These are phyloP conservation scores for Cornus florida DNA, from an alignment of 148 eudicot genomes.

Conservation along the genomic window DNA sequence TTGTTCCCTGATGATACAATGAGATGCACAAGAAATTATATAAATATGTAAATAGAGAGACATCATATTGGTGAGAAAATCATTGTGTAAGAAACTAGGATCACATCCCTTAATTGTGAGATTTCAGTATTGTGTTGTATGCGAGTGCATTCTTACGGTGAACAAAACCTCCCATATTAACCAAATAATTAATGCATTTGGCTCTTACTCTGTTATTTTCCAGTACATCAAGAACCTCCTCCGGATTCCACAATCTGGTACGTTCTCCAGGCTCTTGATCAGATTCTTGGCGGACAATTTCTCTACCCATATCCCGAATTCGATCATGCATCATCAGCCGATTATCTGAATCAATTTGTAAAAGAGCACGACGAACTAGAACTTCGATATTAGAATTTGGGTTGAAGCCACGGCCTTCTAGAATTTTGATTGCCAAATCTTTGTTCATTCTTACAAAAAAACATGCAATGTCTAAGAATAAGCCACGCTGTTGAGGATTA, in stretches of 20 bases:
- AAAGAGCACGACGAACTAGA: not conserved
- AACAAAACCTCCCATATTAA: too few relatives aligned
- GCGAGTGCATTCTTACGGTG: not conserved
- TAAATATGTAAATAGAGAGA: not conserved
- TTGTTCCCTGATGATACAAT: not conserved
- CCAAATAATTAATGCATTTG: too few relatives aligned
- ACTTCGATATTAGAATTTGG: not conserved
- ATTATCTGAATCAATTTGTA: not conserved
- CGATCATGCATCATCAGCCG: not conserved
- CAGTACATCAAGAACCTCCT: too few relatives aligned
- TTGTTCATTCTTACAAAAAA: not conserved
- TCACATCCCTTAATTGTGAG: too few relatives aligned
- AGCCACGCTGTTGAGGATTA: too few relatives aligned
- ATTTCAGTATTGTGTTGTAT: too few relatives aligned
- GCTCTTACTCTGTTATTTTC: too few relatives aligned
- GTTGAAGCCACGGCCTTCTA: not conserved
- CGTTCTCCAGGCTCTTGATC: too few relatives aligned
- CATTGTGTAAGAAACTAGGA: not conserved
- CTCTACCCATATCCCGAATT: conserved; percentile 3
- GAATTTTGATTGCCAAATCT: not conserved
- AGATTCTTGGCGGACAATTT: too few relatives aligned
- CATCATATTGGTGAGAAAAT: not conserved
- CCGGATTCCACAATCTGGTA: too few relatives aligned
- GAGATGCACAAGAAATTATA: not conserved
- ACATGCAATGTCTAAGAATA: too few relatives aligned